phyloP scores from a whole-genome alignment of 1,284 basidiomycete species.

The Boletus nobilissimus region DNA sequence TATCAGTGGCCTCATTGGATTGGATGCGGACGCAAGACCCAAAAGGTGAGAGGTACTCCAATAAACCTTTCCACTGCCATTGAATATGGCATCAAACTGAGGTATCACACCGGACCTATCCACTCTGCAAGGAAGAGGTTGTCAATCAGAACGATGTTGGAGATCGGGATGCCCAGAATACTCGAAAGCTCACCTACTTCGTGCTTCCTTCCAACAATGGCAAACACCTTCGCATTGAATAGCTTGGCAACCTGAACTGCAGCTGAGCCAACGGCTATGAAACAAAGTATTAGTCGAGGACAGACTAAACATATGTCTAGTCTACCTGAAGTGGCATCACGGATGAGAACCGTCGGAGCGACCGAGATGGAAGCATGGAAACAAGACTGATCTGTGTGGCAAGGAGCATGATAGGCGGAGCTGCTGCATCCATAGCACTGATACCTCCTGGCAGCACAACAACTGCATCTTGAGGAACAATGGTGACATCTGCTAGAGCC shows the following conservation, averaged over 20 bases:
- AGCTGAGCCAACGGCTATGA: slow-evolving; percentile 33
- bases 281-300: slow-evolving; percentile 16
- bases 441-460: slow-evolving; percentile 30
- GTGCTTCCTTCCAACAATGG: slow-evolving; percentile 29
- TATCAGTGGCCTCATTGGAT: slow-evolving; percentile 25
- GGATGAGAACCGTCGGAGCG: slow-evolving; percentile 41
- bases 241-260: slow-evolving; percentile 38
- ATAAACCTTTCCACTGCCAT: slow-evolving; percentile 36
- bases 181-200: slow-evolving; percentile 30
- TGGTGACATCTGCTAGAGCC: slow-evolving; percentile 25
- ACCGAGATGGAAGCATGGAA: slow-evolving; percentile 31
- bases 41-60: slow-evolving; percentile 39
- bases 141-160: slow-evolving; percentile 26
- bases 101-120: slow-evolving; percentile 28
- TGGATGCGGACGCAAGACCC: slow-evolving; percentile 42
- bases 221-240: slow-evolving; percentile 33
- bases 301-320: background rate
- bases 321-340: slow-evolving; percentile 42
- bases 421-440: slow-evolving; percentile 31
- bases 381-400: slow-evolving; percentile 44
- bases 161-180: slow-evolving; percentile 21
- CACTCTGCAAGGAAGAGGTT: slow-evolving; percentile 31
- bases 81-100: slow-evolving; percentile 42
- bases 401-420: slow-evolving; percentile 36
- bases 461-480: slow-evolving; percentile 31